Evolutionary conservation across 495 filamentous ascomycete species (phyloP).

Genomic region (Friedmanniomyces endolithicus): DNA sequence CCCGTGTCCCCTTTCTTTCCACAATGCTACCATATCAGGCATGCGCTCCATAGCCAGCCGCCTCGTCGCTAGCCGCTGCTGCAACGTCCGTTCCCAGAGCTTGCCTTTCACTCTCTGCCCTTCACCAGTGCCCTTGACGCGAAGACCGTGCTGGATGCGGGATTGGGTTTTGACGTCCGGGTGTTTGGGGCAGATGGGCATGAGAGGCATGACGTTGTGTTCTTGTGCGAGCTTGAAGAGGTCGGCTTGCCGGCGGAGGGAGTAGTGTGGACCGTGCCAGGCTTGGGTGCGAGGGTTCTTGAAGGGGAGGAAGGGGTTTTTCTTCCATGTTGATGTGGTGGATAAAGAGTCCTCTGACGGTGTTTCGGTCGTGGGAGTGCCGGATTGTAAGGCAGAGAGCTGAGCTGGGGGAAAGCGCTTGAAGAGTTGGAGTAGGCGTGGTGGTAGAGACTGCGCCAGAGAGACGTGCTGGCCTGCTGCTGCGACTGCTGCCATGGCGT

Average conservation of each 20-base stretch:
- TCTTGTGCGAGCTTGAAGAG: constrained; percentile 73
- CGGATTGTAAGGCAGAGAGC: constrained; percentile 19
- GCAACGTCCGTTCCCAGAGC: constrained; percentile 77
- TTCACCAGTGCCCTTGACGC: constrained; percentile 71
- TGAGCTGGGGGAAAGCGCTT: constrained; percentile 63
- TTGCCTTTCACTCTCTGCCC: constrained; percentile 94
- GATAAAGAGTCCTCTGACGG: background rate
- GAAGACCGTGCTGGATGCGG: constrained; percentile 58
- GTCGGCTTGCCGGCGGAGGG: constrained; percentile 78
- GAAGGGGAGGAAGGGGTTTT: constrained; percentile 64
- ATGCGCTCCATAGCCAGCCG: constrained; percentile 87
- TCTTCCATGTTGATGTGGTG: constrained; percentile 18
- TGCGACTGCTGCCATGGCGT: constrained; percentile 17
- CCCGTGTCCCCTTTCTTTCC: constrained; percentile 86
- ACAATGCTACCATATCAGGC: constrained; percentile 76
- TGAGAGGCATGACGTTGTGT: constrained; percentile 69
- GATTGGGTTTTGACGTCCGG: constrained; percentile 53
- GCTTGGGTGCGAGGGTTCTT: constrained; percentile 58
- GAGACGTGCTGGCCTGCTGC: constrained; percentile 33
- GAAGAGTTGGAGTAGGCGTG: constrained; percentile 75
- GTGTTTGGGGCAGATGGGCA: constrained; percentile 67
- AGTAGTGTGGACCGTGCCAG: constrained; percentile 72
- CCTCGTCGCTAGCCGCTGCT: constrained; percentile 70
- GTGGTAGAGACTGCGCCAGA: constrained; percentile 56
- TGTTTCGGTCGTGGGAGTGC: constrained; percentile 18